Evolutionary conservation across 192 early-diverging fungal species (phyloP).

Genomic region (Geranomyces michiganensis): DNA sequence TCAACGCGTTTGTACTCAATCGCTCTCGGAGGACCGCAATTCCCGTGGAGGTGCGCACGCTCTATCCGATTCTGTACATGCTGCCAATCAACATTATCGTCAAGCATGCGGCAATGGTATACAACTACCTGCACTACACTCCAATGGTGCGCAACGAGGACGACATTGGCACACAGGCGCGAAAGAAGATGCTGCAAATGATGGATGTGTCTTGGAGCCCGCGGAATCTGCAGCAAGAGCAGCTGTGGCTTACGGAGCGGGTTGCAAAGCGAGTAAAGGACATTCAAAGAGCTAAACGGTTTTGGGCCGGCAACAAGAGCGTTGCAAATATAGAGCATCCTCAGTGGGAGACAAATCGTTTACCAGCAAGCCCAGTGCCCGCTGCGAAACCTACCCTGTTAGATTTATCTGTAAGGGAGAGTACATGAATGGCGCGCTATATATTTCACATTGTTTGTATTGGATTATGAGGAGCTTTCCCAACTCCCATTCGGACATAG

Average conservation of each 20-base stretch:
- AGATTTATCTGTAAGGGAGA: background rate
- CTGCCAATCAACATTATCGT: conserved; percentile 12
- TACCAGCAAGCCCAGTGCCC: background rate
- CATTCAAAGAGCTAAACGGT: background rate
- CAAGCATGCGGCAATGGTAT: conserved; percentile 17
- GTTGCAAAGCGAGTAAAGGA: conserved; percentile 6
- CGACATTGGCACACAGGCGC: background rate
- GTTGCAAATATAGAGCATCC: background rate
- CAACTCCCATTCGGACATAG: no score
- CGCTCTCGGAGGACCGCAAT: background rate
- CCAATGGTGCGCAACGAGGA: conserved; percentile 8
- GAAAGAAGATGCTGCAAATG: conserved; percentile 1
- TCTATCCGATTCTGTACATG: conserved; percentile 11
- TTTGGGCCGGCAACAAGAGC: background rate
- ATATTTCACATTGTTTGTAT: no score
- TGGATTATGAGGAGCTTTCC: no score
- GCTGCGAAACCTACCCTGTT: background rate
- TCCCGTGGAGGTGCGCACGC: conserved; percentile 2
- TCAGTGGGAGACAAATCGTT: background rate
- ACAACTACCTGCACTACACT: conserved; percentile 23
- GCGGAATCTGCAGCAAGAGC: background rate
- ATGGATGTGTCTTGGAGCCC: conserved; percentile 13
- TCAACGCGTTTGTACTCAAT: background rate
- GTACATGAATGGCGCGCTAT: no score
- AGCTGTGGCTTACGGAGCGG: background rate